Base-by-base conservation (phyloP, 108 stramenopile species). In the Cyclotella cryptica region DNA sequence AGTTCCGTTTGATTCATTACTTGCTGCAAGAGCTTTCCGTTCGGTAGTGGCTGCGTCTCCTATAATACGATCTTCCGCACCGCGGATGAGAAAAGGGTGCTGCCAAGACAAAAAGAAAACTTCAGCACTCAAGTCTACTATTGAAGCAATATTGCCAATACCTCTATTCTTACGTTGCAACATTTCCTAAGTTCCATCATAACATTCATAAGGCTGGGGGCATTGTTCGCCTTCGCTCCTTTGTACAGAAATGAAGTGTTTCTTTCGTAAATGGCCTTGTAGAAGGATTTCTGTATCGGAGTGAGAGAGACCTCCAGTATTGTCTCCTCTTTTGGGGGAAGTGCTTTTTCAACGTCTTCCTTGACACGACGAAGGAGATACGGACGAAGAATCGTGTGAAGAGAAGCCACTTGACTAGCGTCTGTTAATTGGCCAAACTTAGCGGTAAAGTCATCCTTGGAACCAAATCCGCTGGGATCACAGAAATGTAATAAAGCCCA, bases 181-280 rank as follows among this genome's bases (percentile, higher is more conserved):
- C 93, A 96, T 78, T 98, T 98, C 44, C 97, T 75, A 0, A 98
- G 90, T 75, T 98, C 98, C 98, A 98, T 98, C 93, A 97, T 90
- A 24, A 98, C 93, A 84, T 98, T 98, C 96, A 97, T 97, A 43
- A 98, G 80, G 66, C 90, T 91, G 18, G 94, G 94, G 13, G 91
- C 85, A 69, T 95, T 95, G 51, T 82, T 90, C n/a, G 90, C 85
- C 69, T 92, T 93, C 0, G 92, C 74, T 7, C 92, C 92, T 69
- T 92, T 92, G 83, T 87, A 93, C 57, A 96, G 66, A 71, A 95
- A 95, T 9, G 88, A 54, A n/a, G 96, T 97, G 79, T 98, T 99
- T 27, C 88, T 85, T 61, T 98, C 98, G 83, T 97, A 98, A 53
- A 98, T 98, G 6, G 98, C 98, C 45, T 96, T 96, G 87, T 99